Evolutionary conservation across 2,329 filamentous ascomycete species (phyloP).

Genomic region (Ampelomyces quisqualis): DNA sequence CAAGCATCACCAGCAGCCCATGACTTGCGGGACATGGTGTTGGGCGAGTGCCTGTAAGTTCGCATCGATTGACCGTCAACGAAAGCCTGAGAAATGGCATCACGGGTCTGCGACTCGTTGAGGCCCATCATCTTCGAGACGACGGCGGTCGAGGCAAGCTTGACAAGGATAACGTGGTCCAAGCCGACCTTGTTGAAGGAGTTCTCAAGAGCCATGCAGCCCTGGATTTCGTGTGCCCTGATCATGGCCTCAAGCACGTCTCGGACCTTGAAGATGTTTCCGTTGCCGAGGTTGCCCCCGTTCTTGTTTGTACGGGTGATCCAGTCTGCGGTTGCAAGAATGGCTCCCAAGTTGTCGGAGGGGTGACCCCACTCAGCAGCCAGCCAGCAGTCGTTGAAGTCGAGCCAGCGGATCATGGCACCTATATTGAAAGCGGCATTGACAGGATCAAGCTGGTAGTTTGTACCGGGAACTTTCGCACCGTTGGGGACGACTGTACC

Average conservation of each 20-base stretch:
- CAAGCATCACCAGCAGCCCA: constrained; percentile 99
- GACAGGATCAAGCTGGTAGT: constrained; percentile 91
- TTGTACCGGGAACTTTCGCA: constrained; percentile 84
- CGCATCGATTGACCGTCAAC: constrained; percentile 94
- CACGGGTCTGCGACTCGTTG: constrained; percentile 84
- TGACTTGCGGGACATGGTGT: constrained; percentile 99
- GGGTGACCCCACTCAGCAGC: constrained; percentile 99
- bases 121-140: constrained; percentile 94
- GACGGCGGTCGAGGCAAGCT: constrained; percentile 92
- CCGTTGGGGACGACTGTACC: constrained; percentile 92
- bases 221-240: constrained; percentile 99
- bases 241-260: constrained; percentile 97
- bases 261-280: constrained; percentile 81
- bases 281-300: constrained; percentile 68
- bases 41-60: constrained; percentile 95
- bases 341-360: constrained; percentile 95
- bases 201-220: constrained; percentile 93
- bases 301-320: constrained; percentile 90
- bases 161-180: constrained; percentile 97
- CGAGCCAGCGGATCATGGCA: constrained; percentile 97
- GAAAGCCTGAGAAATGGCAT: constrained; percentile 95
- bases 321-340: constrained; percentile 96
- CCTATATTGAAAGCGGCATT: constrained; percentile 99
- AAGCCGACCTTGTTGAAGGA: constrained; percentile 98
- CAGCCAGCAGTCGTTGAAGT: constrained; percentile 99